phyloP scores from a whole-genome alignment of 2,329 filamentous ascomycete species.

The Spiromastix sp. region DNA sequence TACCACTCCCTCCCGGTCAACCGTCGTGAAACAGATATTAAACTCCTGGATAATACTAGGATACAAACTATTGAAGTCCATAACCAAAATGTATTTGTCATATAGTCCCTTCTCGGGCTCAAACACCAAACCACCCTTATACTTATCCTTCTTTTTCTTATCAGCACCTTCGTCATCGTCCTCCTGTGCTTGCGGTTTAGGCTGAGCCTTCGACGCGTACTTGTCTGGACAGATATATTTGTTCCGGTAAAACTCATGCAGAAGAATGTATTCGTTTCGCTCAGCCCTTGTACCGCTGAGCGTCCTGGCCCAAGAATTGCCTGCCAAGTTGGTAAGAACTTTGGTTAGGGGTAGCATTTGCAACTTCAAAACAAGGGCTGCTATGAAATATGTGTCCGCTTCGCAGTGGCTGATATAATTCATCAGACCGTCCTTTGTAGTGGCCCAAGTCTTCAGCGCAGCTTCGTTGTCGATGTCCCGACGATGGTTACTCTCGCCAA shows the following conservation, averaged over 20 bases:
- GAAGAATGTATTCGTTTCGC: constrained; percentile 96
- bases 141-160: constrained; percentile 97
- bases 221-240: constrained; percentile 99
- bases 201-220: constrained; percentile 65
- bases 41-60: constrained; percentile 98
- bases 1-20: constrained; percentile 66
- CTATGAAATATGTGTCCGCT: constrained; percentile 90
- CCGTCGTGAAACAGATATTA: constrained; percentile 98
- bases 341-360: constrained; percentile 93
- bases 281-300: constrained; percentile 92
- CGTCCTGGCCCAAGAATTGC: constrained; percentile 96
- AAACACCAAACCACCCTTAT: constrained; percentile 95
- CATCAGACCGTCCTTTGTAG: constrained; percentile 73
- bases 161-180: constrained; percentile 56
- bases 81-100: constrained; percentile 95
- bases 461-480: constrained; percentile 82
- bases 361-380: constrained; percentile 75
- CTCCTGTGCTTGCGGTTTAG: constrained; percentile 63
- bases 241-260: constrained; percentile 92
- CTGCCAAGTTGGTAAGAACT: constrained; percentile 88
- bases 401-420: constrained; percentile 92
- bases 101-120: constrained; percentile 96
- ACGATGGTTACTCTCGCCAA: constrained; percentile 60
- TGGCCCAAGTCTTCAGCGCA: constrained; percentile 77
- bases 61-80: constrained; percentile 99